Percentiles rank a stretch among this genome's conserved stretches.
These are phyloP conservation scores for Chamaecrista fasciculata DNA, from an alignment of 306 rosid genomes.

Conservation along the genomic window DNA sequence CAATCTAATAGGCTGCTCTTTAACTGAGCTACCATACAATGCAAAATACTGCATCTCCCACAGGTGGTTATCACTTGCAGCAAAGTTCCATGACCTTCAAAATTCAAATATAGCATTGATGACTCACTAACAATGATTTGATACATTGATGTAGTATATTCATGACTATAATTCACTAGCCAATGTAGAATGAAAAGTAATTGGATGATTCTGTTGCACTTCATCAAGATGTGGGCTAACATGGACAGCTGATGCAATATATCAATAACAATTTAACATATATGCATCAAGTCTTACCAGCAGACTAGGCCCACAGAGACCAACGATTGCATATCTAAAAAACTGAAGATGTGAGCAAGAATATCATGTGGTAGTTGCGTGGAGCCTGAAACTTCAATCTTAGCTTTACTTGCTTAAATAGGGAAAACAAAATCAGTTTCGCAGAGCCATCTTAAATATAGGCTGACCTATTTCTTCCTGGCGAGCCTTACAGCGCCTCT, in stretches of 20 bases:
- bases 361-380: slow-evolving; percentile 62
- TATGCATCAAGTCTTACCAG: slow-evolving; percentile 49
- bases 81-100: slow-evolving; percentile 85
- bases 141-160: slow-evolving; percentile 2
- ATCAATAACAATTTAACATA: slow-evolving; percentile 1
- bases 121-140: slow-evolving; percentile 11
- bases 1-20: slow-evolving; percentile 21
- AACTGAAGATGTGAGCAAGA: slow-evolving; percentile 65
- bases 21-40: slow-evolving; percentile 42
- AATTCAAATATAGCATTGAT: slow-evolving; percentile 32
- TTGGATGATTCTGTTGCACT: neutral
- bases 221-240: slow-evolving; percentile 18
- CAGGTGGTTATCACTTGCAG: slow-evolving; percentile 66
- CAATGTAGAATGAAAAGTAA: neutral
- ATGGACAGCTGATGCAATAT: slow-evolving; percentile 13
- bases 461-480: slow-evolving; percentile 57
- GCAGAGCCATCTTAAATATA: neutral
- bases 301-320: slow-evolving; percentile 57
- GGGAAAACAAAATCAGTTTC: slow-evolving; percentile 2
- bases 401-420: slow-evolving; percentile 6
- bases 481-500: slow-evolving; percentile 57
- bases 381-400: slow-evolving; percentile 44
- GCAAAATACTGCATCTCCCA: slow-evolving; percentile 63
- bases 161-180: slow-evolving; percentile 4
- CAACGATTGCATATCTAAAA: slow-evolving; percentile 67